Conservation (phyloP, 108 stramenopile species). For the Parmales sp. region DNA sequence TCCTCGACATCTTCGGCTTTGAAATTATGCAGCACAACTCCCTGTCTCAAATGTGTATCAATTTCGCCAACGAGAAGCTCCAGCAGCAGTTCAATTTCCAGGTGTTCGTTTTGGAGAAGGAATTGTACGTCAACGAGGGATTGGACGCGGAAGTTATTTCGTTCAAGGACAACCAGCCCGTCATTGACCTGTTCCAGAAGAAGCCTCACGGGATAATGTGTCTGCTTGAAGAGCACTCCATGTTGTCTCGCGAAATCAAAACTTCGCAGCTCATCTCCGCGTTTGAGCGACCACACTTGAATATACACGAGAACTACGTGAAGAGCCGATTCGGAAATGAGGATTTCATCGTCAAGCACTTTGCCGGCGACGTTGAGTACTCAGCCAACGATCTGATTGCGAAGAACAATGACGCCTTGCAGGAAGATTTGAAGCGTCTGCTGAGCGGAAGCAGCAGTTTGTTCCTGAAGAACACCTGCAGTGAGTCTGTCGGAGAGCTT, state of each 20-base stretch:
- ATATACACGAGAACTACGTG: not conserved
- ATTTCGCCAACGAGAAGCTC: conserved; percentile 36
- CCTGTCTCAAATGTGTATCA: conserved; percentile 38
- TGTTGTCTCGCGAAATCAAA: not conserved
- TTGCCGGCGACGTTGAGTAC: conserved; percentile 71
- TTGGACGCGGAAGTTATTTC: conserved; percentile 16
- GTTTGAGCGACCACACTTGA: not conserved
- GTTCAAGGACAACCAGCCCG: conserved; percentile 20
- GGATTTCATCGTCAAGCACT: conserved; percentile 75
- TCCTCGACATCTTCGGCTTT: conserved; percentile 37
- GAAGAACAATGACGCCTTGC: conserved; percentile 67
- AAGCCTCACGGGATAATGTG: conserved; percentile 8
- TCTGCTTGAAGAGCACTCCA: conserved; percentile 10
- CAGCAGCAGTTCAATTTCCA: conserved; percentile 78
- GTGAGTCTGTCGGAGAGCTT: too few species aligned
- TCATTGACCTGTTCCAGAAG: conserved; percentile 19
- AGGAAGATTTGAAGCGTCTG: conserved; percentile 40
- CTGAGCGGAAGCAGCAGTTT: conserved; percentile 47
- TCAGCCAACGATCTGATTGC: conserved; percentile 58
- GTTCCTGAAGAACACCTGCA: conserved; percentile 23
- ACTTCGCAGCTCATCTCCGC: not conserved
- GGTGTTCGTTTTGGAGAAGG: conserved; percentile 76
- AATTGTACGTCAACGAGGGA: conserved; percentile 25
- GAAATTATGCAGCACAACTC: conserved; percentile 29
- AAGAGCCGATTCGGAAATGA: not conserved